phyloP scores from a whole-genome alignment of 352 stramenopile genomes.

The Sclerospora graminicola region DNA sequence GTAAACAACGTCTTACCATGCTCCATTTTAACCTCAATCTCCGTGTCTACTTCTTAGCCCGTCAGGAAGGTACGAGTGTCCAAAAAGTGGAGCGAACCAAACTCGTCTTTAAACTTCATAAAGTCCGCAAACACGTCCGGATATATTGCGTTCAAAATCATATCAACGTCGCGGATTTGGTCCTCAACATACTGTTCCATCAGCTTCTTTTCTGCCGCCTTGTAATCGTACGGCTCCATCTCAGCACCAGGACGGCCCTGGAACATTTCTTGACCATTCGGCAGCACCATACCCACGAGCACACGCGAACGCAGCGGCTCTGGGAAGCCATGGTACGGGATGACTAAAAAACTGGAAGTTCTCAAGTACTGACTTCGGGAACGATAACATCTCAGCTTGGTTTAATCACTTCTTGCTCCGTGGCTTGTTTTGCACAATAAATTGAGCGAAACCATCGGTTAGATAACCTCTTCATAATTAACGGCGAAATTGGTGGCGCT shows the following conservation, averaged over 20 bases:
- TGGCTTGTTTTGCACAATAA: constrained; percentile 97
- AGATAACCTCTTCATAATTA: too few species aligned
- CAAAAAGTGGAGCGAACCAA: constrained; percentile 76
- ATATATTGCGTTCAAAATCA: constrained; percentile 92
- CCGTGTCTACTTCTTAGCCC: constrained; percentile 59
- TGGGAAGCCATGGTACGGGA: constrained; percentile 95
- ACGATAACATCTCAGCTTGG: constrained; percentile 91
- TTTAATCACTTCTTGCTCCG: constrained; percentile 92
- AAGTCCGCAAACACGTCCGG: constrained; percentile 80
- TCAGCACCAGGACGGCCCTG: constrained; percentile 92
- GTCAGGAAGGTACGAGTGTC: constrained; percentile 77
- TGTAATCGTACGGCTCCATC: constrained; percentile 92
- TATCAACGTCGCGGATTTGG: constrained; percentile 89
- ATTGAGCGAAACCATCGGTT: constrained; percentile 97
- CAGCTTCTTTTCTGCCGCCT: constrained; percentile 74
- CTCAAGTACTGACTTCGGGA: constrained; percentile 95
- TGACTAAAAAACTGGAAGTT: constrained; percentile 97
- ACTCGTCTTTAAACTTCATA: constrained; percentile 82
- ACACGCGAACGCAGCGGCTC: constrained; percentile 92
- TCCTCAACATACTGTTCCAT: constrained; percentile 78
- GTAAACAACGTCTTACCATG: constrained; percentile 95
- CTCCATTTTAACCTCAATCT: constrained; percentile 85
- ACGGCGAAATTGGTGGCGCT: too few species aligned
- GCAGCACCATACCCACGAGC: constrained; percentile 86
- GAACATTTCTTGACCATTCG: constrained; percentile 88